phyloP scores from a whole-genome alignment of 805 yeast species.

The Ogataea methylovora region DNA sequence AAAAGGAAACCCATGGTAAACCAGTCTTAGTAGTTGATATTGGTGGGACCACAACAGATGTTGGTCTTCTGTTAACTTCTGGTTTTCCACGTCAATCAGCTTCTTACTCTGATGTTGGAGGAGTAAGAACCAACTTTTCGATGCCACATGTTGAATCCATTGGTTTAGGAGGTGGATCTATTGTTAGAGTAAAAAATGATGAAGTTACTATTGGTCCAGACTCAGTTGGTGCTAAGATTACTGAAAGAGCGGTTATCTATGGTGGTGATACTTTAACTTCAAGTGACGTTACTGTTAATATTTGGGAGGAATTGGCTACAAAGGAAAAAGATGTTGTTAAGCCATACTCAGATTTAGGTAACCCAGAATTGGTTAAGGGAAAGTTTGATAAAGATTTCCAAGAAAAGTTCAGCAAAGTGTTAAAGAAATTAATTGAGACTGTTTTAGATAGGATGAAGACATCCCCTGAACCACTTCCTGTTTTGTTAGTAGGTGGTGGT shows the following conservation, averaged over 20 bases:
- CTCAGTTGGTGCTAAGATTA: conserved; percentile 32
- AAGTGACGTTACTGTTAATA: conserved; percentile 30
- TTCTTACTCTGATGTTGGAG: conserved; percentile 30
- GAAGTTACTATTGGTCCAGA: conserved; percentile 32
- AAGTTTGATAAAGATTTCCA: conserved; percentile 8
- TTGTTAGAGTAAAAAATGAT: conserved; percentile 21
- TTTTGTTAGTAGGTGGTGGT: conserved; percentile 39
- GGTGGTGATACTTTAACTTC: conserved; percentile 31
- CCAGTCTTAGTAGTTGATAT: conserved; percentile 30
- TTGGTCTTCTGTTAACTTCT: conserved; percentile 30
- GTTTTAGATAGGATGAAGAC: conserved; percentile 36
- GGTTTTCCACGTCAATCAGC: conserved; percentile 37
- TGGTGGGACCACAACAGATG: conserved; percentile 41
- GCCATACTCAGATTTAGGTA: conserved; percentile 7
- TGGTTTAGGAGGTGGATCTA: conserved; percentile 40
- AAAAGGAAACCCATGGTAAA: conserved; percentile 11
- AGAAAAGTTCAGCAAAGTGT: conserved; percentile 7
- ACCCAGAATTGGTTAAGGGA: conserved; percentile 9
- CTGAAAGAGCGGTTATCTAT: conserved; percentile 24
- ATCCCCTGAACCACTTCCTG: conserved; percentile 32
- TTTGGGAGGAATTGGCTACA: conserved; percentile 12
- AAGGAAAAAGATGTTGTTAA: conserved; percentile 7
- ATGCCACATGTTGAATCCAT: conserved; percentile 39
- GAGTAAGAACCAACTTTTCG: conserved; percentile 35
- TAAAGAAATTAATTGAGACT: conserved; percentile 24